A percentile compares a stretch with the other conserved stretches of the same genome.
Evolutionary conservation across 1,139 yeast species (phyloP).

Genomic region (Pichia sp.): DNA sequence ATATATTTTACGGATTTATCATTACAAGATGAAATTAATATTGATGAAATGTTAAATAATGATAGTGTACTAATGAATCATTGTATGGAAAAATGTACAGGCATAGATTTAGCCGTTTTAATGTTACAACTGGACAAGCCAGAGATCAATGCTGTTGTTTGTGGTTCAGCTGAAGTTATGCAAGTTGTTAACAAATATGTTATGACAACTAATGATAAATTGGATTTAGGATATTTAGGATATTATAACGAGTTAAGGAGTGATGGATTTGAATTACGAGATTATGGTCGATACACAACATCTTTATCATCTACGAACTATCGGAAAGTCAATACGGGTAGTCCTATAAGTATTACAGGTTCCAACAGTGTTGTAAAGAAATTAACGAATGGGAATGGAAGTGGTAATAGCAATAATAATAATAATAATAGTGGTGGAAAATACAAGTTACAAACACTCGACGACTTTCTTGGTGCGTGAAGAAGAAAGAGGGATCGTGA

Average conservation of each 20-base stretch:
- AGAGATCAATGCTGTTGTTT: conserved; percentile 34
- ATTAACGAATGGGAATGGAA: neutral
- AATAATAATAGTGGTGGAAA: neutral
- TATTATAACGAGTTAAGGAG: conserved; percentile 26
- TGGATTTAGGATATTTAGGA: conserved; percentile 20
- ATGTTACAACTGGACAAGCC: conserved; percentile 83
- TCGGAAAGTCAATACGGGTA: too few relatives aligned
- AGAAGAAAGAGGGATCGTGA: neutral
- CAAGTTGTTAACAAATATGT: conserved; percentile 9
- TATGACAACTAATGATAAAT: neutral
- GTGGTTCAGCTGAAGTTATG: neutral
- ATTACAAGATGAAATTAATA: conserved; percentile 13
- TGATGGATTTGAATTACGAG: conserved; percentile 23
- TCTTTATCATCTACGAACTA: neutral
- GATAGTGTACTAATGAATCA: conserved; percentile 24
- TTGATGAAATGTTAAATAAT: conserved; percentile 10
- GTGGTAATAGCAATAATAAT: neutral
- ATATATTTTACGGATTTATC: conserved; percentile 18
- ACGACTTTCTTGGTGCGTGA: conserved; percentile 11
- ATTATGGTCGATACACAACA: conserved; percentile 19
- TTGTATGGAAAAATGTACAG: conserved; percentile 30
- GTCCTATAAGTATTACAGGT: neutral
- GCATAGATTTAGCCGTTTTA: conserved; percentile 58
- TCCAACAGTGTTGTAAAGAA: too few relatives aligned
- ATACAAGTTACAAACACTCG: conserved; percentile 11